Conservation (phyloP, 257 asterid species). For the Plectranthus barbatus region DNA sequence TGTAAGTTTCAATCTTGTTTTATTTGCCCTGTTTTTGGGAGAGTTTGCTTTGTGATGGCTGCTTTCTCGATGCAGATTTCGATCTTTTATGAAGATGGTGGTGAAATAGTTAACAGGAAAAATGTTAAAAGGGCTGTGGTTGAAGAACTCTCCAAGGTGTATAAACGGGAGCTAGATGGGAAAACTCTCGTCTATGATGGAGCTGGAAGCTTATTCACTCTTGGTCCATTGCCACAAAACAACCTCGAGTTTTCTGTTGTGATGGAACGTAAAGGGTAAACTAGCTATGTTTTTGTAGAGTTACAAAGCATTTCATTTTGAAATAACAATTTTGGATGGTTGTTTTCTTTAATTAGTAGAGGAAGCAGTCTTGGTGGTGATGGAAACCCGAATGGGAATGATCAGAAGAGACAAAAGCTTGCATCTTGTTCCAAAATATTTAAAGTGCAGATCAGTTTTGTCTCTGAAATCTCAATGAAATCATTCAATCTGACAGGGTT, state of each 20-base stretch:
- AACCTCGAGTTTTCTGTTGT: constrained; percentile 34
- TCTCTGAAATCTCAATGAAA: constrained; percentile 23
- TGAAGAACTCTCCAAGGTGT: constrained; percentile 26
- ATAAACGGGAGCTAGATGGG: constrained; percentile 26
- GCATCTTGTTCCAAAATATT: constrained; percentile 13
- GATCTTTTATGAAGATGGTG: constrained; percentile 26
- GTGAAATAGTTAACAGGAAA: constrained; percentile 15
- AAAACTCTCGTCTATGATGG: constrained; percentile 38
- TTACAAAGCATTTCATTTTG: neutral
- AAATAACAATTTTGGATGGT: neutral
- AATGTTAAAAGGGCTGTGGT: constrained; percentile 25
- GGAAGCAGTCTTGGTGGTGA: neutral
- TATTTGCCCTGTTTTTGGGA: neutral
- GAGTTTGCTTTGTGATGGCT: neutral
- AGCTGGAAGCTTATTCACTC: constrained; percentile 27
- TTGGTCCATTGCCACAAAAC: constrained; percentile 30
- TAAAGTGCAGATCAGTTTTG: constrained; percentile 25
- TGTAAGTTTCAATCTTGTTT: constrained; percentile 9
- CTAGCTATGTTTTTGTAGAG: neutral
- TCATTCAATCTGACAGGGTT: constrained; percentile 17
- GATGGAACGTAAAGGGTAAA: constrained; percentile 26
- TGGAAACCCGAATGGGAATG: constrained; percentile 18
- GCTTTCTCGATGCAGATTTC: constrained; percentile 17
- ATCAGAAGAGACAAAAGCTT: constrained; percentile 36
- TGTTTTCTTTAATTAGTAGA: neutral